These are phyloP conservation scores for Saccharomyces hybrid DNA, from an alignment of 1,139 yeast genomes.

Conservation along the genomic window DNA sequence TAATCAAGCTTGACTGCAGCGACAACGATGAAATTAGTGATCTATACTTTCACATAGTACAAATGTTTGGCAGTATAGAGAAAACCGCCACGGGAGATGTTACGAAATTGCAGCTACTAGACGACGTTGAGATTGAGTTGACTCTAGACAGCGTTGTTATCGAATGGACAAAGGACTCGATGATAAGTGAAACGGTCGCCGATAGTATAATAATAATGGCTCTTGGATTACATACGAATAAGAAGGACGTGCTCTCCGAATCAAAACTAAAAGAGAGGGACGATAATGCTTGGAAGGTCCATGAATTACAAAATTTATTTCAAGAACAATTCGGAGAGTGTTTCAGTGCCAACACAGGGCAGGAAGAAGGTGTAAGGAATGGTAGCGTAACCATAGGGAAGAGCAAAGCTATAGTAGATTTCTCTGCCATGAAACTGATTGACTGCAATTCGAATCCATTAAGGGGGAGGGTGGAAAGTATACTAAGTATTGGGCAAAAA, in stretches of 20 bases:
- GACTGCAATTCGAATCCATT: constrained; percentile 66
- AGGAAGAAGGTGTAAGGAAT: constrained; percentile 28
- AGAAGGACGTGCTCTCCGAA: background rate
- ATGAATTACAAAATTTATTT: constrained; percentile 55
- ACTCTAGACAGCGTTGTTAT: background rate
- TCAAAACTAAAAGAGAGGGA: background rate
- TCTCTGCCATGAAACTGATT: constrained; percentile 54
- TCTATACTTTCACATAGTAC: background rate
- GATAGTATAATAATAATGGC: background rate
- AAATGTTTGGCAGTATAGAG: background rate
- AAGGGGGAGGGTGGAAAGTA: constrained; percentile 74
- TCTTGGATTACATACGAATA: background rate
- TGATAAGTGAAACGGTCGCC: background rate
- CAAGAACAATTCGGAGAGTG: constrained; percentile 85
- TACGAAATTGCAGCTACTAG: background rate
- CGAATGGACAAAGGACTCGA: background rate
- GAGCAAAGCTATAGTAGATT: constrained; percentile 62
- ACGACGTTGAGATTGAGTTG: background rate
- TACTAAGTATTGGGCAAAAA: constrained; percentile 67
- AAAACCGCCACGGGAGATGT: background rate
- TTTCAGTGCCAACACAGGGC: constrained; percentile 32
- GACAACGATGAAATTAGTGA: background rate
- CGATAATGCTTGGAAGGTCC: constrained; percentile 42
- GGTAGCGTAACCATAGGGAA: constrained; percentile 51
- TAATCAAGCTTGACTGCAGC: background rate